Base-by-base conservation (phyloP, 352 stramenopile species). In the Phytophthora idaei region DNA sequence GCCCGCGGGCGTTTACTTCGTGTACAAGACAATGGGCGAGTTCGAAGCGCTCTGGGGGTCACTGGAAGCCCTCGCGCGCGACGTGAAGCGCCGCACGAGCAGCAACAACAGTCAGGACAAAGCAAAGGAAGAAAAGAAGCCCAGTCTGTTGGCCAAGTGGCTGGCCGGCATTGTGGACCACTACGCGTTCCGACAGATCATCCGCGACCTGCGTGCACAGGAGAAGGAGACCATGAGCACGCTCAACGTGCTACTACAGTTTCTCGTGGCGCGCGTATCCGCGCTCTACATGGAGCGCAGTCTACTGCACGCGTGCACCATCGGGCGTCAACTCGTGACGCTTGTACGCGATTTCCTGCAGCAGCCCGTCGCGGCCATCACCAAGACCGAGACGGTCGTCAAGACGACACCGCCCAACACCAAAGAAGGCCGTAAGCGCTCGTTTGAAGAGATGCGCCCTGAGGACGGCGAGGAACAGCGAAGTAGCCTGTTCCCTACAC, bases 11-110 rank as follows among this genome's bases (percentile, higher is more conserved):
- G 59, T 73, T 17, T 92, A 93, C 74, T 94, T 91, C 68, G 84
- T 91, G 36, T 94, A 94, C 79, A 92, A 92, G 79, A 89, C 73
- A 21, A 74, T 92, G 72, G 61, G 51, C 69, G 84, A 94, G 49
- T 94, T 94, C 45, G 77, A 92, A 49, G 78, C 76, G 47, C 74
- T 94, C 0, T 94, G 83, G 83, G 61, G 57, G 61, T 74, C 83
- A 8, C 67, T 94, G 44, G 76, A 90, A 64, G 61, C 69, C 42
- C 72, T 93, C 25, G 80, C 73, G 21, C 61, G 56, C n/a, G 76
- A 88, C 44, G 69, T 87, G 60, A 86, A 90, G 70, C 67, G 67
- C 34, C 74, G 66, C 25, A 56, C 68, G 44, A 64, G 58, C 34
- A 39, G 37, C 52, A 51, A 21, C 32, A 52, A 17, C 21, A 51